Conservation (phyloP, 768 basidiomycete genomes). For the Auriscalpium vulgare region DNA sequence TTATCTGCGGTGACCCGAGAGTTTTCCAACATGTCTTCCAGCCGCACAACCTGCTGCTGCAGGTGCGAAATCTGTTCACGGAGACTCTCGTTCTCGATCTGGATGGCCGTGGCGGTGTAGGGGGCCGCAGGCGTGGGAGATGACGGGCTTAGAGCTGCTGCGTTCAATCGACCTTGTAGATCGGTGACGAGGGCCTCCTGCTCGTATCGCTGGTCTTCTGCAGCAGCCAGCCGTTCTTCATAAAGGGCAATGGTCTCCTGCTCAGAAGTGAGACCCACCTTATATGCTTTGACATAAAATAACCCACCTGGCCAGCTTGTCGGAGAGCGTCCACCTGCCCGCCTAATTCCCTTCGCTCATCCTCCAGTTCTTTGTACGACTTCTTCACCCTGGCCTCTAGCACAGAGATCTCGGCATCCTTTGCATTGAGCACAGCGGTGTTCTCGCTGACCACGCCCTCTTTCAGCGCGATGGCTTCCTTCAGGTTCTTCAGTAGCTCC, state of each 20-base stretch:
- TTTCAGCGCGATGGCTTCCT: constrained; percentile 44
- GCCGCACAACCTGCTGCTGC: constrained; percentile 59
- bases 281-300: background rate
- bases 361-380: constrained; percentile 37
- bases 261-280: background rate
- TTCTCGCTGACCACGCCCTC: constrained; percentile 43
- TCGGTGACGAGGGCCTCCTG: constrained; percentile 55
- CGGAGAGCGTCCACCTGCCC: constrained; percentile 78
- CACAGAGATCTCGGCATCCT: constrained; percentile 51
- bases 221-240: constrained; percentile 74
- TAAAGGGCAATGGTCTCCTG: constrained; percentile 94
- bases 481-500: constrained; percentile 38
- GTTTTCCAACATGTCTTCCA: constrained; percentile 88
- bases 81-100: constrained; percentile 93
- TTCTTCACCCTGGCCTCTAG: constrained; percentile 42
- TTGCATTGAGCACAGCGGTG: constrained; percentile 41
- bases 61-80: constrained; percentile 86
- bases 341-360: constrained; percentile 61
- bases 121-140: constrained; percentile 29
- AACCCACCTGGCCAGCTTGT: constrained; percentile 74
- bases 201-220: constrained; percentile 70
- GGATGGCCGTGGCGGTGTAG: constrained; percentile 58
- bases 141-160: constrained; percentile 21
- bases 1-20: constrained; percentile 57
- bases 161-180: constrained; percentile 45